Percentiles rank a stretch among this genome's conserved stretches.
phyloP scores from a whole-genome alignment of 257 asterid species.

The Striga asiatica region DNA sequence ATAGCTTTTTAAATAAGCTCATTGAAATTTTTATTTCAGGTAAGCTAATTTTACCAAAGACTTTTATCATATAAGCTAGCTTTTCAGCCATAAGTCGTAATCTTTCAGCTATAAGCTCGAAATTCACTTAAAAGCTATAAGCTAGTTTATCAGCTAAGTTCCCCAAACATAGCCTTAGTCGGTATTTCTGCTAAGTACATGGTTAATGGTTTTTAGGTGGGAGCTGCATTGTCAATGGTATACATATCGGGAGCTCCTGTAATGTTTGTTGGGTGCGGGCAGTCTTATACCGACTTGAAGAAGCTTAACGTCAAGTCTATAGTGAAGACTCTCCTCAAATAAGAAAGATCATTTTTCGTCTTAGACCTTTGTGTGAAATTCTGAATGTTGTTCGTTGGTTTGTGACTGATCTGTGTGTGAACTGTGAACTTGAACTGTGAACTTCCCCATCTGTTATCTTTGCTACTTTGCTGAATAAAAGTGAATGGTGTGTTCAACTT shows the following conservation, averaged over 20 bases:
- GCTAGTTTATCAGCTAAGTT: too few relatives aligned
- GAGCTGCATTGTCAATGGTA: slow-evolving; percentile 97
- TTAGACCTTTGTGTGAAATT: not conserved
- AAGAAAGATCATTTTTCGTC: not conserved
- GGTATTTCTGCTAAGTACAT: not conserved
- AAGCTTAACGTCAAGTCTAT: slow-evolving; percentile 91
- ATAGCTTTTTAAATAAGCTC: too few relatives aligned
- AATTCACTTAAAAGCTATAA: too few relatives aligned
- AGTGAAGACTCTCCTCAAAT: slow-evolving; percentile 67
- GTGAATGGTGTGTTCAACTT: not conserved
- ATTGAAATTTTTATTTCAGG: too few relatives aligned
- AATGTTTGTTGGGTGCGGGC: slow-evolving; percentile 97
- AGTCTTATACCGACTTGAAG: slow-evolving; percentile 87
- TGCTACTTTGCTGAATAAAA: not conserved
- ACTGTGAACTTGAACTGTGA: too few relatives aligned
- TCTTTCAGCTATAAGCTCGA: too few relatives aligned
- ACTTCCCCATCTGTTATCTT: too few relatives aligned
- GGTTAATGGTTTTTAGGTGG: slow-evolving; percentile 40
- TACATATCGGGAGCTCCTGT: slow-evolving; percentile 93
- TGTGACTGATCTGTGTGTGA: not conserved
- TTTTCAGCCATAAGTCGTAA: too few relatives aligned
- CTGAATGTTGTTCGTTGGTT: not conserved
- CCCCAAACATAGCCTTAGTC: too few relatives aligned
- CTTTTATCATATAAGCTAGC: too few relatives aligned
- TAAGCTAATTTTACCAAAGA: too few relatives aligned